Conservation (phyloP, 805 yeast species). For the Kuraishia molischiana region DNA sequence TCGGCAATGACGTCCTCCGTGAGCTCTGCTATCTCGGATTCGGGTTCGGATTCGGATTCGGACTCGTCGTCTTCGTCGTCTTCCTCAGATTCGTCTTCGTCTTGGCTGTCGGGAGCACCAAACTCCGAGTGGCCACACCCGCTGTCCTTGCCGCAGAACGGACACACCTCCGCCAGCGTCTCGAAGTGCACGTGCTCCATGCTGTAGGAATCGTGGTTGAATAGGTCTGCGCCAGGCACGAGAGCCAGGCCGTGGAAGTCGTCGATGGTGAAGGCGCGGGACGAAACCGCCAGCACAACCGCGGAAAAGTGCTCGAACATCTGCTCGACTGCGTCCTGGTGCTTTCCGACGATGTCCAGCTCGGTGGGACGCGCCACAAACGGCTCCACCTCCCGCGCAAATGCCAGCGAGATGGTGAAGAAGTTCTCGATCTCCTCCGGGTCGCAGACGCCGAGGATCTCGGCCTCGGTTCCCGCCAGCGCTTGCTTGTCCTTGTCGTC, state of each 20-base stretch:
- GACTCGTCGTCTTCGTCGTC: conserved; percentile 9
- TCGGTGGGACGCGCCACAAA: conserved; percentile 27
- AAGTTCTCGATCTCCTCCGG: conserved; percentile 28
- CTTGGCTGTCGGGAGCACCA: conserved; percentile 19
- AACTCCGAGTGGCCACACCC: conserved; percentile 20
- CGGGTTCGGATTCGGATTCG: conserved; percentile 2
- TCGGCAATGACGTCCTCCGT: conserved; percentile 20
- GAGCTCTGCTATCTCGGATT: conserved; percentile 11
- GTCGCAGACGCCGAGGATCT: conserved; percentile 50
- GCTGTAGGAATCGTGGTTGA: conserved; percentile 55
- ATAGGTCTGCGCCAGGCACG: conserved; percentile 88
- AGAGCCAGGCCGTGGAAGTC: conserved; percentile 61
- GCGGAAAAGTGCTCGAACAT: conserved; percentile 43
- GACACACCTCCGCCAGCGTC: conserved; percentile 28
- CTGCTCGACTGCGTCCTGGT: conserved; percentile 10
- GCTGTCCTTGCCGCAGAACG: conserved; percentile 19
- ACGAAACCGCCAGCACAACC: conserved; percentile 50
- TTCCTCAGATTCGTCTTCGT: conserved; percentile 17
- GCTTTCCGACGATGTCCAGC: conserved; percentile 15
- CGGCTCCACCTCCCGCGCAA: conserved; percentile 23
- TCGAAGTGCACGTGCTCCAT: conserved; percentile 63
- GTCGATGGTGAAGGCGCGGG: conserved; percentile 80
- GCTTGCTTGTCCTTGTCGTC: conserved; percentile 30
- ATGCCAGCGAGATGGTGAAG: conserved; percentile 27
- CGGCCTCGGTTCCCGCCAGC: conserved; percentile 54